phyloP scores from a whole-genome alignment of 1,284 basidiomycete genomes.

The Bjerkandera adusta region DNA sequence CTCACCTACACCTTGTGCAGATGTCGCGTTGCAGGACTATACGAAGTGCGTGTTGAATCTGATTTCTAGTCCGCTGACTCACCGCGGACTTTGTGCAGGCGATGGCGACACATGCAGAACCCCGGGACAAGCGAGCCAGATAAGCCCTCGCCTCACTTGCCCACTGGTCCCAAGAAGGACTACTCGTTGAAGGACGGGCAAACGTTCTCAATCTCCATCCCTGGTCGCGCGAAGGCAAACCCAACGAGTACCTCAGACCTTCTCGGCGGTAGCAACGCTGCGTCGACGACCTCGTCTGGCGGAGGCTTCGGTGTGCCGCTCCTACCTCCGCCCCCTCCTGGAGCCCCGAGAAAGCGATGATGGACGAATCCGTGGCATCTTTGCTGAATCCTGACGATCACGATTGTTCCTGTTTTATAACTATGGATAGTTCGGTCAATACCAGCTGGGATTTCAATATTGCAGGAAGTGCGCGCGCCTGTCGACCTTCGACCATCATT shows the following conservation, averaged over 20 bases:
- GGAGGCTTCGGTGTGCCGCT: slow-evolving; percentile 45
- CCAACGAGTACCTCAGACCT: slow-evolving; percentile 20
- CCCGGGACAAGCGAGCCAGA: slow-evolving; percentile 40
- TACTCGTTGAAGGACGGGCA: slow-evolving; percentile 96
- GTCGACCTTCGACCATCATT: too few relatives aligned
- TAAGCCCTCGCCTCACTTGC: slow-evolving; percentile 54
- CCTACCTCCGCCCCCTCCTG: slow-evolving; percentile 74
- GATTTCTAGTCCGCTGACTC: slow-evolving; percentile 1
- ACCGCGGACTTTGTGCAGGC: slow-evolving; percentile 48
- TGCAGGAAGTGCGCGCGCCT: too few relatives aligned
- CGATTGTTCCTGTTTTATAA: too few relatives aligned
- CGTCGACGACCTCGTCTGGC: slow-evolving; percentile 23
- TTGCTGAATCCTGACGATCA: too few relatives aligned
- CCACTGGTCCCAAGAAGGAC: slow-evolving; percentile 86
- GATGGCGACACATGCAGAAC: slow-evolving; percentile 58
- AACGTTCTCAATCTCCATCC: slow-evolving; percentile 91
- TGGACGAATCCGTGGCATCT: too few relatives aligned
- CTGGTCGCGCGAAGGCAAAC: slow-evolving; percentile 49
- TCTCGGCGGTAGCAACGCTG: slow-evolving; percentile 19
- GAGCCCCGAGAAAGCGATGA: slow-evolving; percentile 41
- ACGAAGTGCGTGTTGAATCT: slow-evolving; percentile 62
- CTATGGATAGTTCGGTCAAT: too few relatives aligned
- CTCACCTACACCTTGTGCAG: slow-evolving; percentile 34
- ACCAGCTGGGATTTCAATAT: too few relatives aligned
- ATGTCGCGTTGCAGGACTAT: slow-evolving; percentile 94